phyloP scores from a whole-genome alignment of 768 basidiomycete genomes.

The Leccinum aurantiacum region DNA sequence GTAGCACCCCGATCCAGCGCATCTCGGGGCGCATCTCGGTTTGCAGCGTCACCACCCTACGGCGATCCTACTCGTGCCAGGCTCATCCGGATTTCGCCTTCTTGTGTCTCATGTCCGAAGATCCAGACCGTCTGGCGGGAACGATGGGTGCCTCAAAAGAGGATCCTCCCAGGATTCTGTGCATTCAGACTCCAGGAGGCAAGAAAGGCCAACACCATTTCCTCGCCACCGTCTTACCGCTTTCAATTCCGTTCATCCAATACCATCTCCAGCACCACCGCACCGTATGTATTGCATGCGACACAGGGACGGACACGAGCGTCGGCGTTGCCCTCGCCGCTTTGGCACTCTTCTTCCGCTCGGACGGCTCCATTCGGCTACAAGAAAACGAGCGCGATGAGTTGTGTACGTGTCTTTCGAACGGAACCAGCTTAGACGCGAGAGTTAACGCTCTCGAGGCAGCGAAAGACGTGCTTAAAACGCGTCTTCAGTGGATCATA shows the following conservation, averaged over 20 bases:
- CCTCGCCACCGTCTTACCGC: conserved; percentile 49
- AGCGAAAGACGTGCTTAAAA: conserved; percentile 66
- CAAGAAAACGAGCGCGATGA: conserved; percentile 3
- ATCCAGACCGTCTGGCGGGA: neutral
- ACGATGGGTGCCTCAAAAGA: neutral
- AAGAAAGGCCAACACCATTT: conserved; percentile 57
- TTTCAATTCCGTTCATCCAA: conserved; percentile 46
- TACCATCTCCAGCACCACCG: conserved; percentile 36
- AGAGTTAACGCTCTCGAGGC: conserved; percentile 6
- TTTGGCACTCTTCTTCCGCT: conserved; percentile 58
- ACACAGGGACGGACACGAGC: conserved; percentile 58
- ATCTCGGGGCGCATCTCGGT: conserved; percentile 45
- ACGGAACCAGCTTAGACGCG: neutral
- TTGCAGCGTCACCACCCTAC: conserved; percentile 34
- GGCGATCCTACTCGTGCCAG: conserved; percentile 3
- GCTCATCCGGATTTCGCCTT: conserved; percentile 12
- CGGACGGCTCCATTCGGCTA: conserved; percentile 40
- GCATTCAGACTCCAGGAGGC: conserved; percentile 37
- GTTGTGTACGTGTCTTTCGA: conserved; percentile 23
- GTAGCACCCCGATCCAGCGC: conserved; percentile 19
- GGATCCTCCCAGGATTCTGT: conserved; percentile 11
- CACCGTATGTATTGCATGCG: conserved; percentile 51
- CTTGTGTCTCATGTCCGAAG: conserved; percentile 14
- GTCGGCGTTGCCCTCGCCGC: conserved; percentile 63
- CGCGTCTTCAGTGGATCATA: conserved; percentile 84